phyloP scores from a whole-genome alignment of 1,139 yeast species.

The Saccharomyces hybrid region DNA sequence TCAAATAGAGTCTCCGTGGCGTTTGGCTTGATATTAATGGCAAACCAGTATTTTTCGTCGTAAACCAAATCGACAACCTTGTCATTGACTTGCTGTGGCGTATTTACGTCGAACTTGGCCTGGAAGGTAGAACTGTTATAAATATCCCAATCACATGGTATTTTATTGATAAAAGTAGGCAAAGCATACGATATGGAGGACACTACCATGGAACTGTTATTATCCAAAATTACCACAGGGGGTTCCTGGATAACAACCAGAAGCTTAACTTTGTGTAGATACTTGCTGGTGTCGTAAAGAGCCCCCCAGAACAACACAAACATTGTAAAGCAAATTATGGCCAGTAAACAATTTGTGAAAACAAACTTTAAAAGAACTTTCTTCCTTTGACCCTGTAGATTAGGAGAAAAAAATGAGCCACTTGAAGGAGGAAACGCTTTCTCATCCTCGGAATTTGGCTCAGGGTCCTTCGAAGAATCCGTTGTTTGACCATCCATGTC shows the following conservation, averaged over 20 bases:
- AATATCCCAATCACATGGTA: slow-evolving; percentile 26
- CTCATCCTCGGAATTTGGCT: not conserved
- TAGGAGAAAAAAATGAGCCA: slow-evolving; percentile 8
- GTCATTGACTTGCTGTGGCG: slow-evolving; percentile 34
- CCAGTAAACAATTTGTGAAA: slow-evolving; percentile 7
- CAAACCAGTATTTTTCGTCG: slow-evolving; percentile 49
- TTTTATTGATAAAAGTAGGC: slow-evolving; percentile 11
- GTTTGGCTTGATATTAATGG: slow-evolving; percentile 41
- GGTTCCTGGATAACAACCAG: slow-evolving; percentile 14
- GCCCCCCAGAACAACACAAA: slow-evolving; percentile 13
- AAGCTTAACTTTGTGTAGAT: slow-evolving; percentile 10
- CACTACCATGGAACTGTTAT: not conserved
- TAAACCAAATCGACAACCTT: slow-evolving; percentile 38
- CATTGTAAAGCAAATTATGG: slow-evolving; percentile 8
- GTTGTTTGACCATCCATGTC: not conserved
- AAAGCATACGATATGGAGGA: slow-evolving; percentile 12
- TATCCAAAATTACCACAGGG: not conserved
- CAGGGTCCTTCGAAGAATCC: not conserved
- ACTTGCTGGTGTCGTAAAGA: slow-evolving; percentile 7
- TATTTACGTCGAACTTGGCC: slow-evolving; percentile 29
- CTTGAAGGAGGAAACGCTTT: not conserved
- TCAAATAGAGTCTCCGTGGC: slow-evolving; percentile 38
- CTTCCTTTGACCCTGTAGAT: slow-evolving; percentile 3
- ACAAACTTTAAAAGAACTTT: slow-evolving; percentile 5
- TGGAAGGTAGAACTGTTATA: slow-evolving; percentile 21